A percentile compares a stretch with the other conserved stretches of the same genome.
Conservation (phyloP, 495 filamentous ascomycete genomes). For the Rhypophila decipiens region DNA sequence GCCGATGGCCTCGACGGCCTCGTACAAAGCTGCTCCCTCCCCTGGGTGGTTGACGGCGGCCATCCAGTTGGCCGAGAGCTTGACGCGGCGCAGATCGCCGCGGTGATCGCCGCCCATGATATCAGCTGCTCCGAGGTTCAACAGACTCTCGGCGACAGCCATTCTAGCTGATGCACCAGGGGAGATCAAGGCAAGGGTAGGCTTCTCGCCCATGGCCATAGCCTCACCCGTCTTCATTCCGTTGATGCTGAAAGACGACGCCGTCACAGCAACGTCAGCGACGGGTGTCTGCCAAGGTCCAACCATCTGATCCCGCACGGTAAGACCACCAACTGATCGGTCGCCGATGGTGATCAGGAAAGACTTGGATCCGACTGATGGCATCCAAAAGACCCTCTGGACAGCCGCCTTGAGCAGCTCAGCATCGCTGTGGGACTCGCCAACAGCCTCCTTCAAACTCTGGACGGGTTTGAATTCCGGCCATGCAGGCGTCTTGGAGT, state of each 20-base stretch:
- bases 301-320: conserved; percentile 89
- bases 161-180: conserved; percentile 90
- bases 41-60: conserved; percentile 87
- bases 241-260: conserved; percentile 65
- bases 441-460: conserved; percentile 41
- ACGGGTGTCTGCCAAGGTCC: conserved; percentile 96
- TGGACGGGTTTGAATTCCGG: conserved; percentile 61
- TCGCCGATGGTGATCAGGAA: conserved; percentile 97
- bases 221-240: conserved; percentile 73
- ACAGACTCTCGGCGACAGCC: conserved; percentile 89
- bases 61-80: conserved; percentile 98
- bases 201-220: conserved; percentile 96
- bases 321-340: conserved; percentile 83
- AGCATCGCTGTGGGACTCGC: conserved; percentile 43
- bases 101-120: conserved; percentile 53
- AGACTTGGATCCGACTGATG: conserved; percentile 87
- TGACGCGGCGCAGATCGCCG: conserved; percentile 58
- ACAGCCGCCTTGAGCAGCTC: conserved; percentile 70
- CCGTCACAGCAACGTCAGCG: conserved; percentile 86
- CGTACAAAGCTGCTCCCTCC: conserved; percentile 89
- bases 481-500: conserved; percentile 62
- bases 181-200: conserved; percentile 82
- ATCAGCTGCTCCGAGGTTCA: conserved; percentile 88
- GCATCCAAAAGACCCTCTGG: conserved; percentile 73
- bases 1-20: conserved; percentile 88